Base-by-base conservation (phyloP, 495 filamentous ascomycete genomes). In the Neurospora intermedia region DNA sequence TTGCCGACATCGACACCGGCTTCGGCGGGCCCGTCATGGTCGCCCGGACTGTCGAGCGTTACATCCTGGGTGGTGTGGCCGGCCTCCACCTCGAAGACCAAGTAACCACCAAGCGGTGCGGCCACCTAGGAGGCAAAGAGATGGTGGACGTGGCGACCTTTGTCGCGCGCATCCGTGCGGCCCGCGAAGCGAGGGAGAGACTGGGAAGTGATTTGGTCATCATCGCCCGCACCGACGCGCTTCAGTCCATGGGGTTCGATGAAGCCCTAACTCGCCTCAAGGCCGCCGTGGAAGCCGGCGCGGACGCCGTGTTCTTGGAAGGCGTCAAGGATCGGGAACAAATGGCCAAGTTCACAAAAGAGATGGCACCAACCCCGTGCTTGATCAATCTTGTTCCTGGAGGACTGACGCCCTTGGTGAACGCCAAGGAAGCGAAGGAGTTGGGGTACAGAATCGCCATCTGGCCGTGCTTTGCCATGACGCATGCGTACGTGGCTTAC, bases 51-150 rank as follows among this genome's bases (percentile, higher is more conserved):
- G 86, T 74, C n/a, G 82, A 86, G 74, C 82, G 88, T 62, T 93
- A 92, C 77, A 88, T 88, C 54, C 84, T 84, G n/a, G 85, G 88
- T 11, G 89, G 89, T n/a, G 88, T 92, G 0, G 91, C 91, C 6
- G 91, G 86, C 10, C 84, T 93, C 74, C 90, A 93, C 74, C 86
- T 93, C 72, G 91, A 93, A 81, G 91, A 93, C 81, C 90, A 93
- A 76, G 85, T 91, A 27, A 80, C 82, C 69, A 88, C 85, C 69
- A 93, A 93, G 78, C 89, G 89, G 3, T 91, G 89, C 77, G 89
- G 89, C 2, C 88, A 91, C 70, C 82, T 91, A 5, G 77, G 76
- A 0, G 87, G 88, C 45, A 93, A 93, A 77, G 83, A 86, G 62
- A 83, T 92, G 6, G 90, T 92, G 69, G 69, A 78, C 40, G 73